Conservation (phyloP, 2,329 filamentous ascomycete genomes). For the Malbranchea cinnamomea region DNA sequence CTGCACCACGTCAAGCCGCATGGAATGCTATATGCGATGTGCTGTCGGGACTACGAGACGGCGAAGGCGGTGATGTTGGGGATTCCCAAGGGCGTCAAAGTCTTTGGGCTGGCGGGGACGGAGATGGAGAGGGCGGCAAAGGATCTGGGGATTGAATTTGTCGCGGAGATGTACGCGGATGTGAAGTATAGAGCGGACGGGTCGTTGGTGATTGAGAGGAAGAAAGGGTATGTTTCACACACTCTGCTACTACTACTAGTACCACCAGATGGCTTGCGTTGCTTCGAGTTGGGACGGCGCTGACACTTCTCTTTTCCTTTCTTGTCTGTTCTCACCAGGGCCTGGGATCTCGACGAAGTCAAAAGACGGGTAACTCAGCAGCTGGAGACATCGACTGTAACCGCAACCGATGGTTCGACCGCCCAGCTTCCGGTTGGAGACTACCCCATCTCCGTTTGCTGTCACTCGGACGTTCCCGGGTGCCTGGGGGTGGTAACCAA, state of each 20-base stretch:
- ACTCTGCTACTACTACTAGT: no score
- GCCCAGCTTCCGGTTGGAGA: slow-evolving; percentile 27
- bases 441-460: slow-evolving; percentile 31
- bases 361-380: slow-evolving; percentile 29
- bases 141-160: slow-evolving; percentile 38
- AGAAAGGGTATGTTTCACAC: slow-evolving; percentile 28
- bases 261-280: no score
- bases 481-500: slow-evolving; percentile 31
- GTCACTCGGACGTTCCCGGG: slow-evolving; percentile 33
- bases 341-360: slow-evolving; percentile 27
- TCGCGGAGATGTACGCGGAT: slow-evolving; percentile 41
- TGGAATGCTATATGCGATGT: slow-evolving; percentile 44
- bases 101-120: slow-evolving; percentile 42
- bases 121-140: slow-evolving; percentile 39
- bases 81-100: slow-evolving; percentile 35
- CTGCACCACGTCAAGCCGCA: slow-evolving; percentile 51
- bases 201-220: slow-evolving; percentile 40
- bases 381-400: slow-evolving; percentile 27
- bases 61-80: slow-evolving; percentile 39
- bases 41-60: slow-evolving; percentile 36
- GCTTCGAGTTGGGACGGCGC: no score
- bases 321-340: no score
- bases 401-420: slow-evolving; percentile 25
- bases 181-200: slow-evolving; percentile 39
- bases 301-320: no score